These are phyloP conservation scores for Penicillium sp. DNA, from an alignment of 2,329 filamentous ascomycete species.

Conservation along the genomic window DNA sequence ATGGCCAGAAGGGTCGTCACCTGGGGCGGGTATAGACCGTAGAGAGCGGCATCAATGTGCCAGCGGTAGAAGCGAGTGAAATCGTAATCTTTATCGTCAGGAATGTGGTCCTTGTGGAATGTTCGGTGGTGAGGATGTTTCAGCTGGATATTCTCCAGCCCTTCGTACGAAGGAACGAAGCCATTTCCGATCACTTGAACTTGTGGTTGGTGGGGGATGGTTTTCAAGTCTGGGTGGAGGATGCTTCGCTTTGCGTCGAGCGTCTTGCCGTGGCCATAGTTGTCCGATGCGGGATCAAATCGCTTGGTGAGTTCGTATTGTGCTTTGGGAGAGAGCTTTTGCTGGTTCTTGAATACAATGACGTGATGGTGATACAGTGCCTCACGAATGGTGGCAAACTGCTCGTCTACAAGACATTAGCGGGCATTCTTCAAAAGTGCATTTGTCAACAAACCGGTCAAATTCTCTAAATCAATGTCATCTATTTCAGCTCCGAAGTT, in stretches of 20 bases:
- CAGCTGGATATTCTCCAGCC: conserved; percentile 61
- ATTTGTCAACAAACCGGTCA: conserved; percentile 50
- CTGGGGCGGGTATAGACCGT: conserved; percentile 67
- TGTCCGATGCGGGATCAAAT: conserved; percentile 62
- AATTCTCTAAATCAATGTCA: conserved; percentile 56
- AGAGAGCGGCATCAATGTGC: conserved; percentile 76
- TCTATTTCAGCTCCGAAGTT: conserved; percentile 59
- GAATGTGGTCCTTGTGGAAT: conserved; percentile 64
- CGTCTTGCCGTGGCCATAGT: conserved; percentile 72
- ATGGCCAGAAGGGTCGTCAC: conserved; percentile 70
- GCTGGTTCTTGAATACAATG: conserved; percentile 65
- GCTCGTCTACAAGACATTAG: conserved; percentile 47
- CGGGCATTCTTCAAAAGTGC: neutral
- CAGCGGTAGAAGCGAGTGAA: conserved; percentile 65
- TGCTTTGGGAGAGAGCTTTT: conserved; percentile 59
- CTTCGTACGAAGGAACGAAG: conserved; percentile 63
- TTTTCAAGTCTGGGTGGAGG: conserved; percentile 74
- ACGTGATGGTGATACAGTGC: conserved; percentile 66
- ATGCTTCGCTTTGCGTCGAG: conserved; percentile 61
- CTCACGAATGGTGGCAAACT: conserved; percentile 59
- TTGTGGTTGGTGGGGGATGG: conserved; percentile 72
- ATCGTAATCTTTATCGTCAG: conserved; percentile 55
- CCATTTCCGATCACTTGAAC: conserved; percentile 78
- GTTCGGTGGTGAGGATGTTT: conserved; percentile 72
- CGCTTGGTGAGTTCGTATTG: conserved; percentile 69